A percentile compares a stretch with the other conserved stretches of the same genome.
Evolutionary conservation across 2,329 filamentous ascomycete species (phyloP).

Genomic region (Neopestalotiopsis clavispora): DNA sequence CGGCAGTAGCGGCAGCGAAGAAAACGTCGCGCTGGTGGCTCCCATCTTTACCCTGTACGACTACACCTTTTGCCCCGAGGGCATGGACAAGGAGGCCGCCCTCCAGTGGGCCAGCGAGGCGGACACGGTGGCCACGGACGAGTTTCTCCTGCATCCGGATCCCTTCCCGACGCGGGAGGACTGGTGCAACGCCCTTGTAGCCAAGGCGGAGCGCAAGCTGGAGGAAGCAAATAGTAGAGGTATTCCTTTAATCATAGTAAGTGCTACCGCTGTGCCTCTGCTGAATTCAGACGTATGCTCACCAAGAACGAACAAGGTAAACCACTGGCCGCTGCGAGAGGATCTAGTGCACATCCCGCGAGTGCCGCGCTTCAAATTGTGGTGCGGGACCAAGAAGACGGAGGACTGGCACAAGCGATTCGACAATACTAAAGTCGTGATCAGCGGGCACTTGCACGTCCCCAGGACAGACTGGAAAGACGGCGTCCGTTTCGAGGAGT

Average conservation of each 20-base stretch:
- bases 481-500: slow-evolving; percentile 43
- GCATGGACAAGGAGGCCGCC: slow-evolving; percentile 52
- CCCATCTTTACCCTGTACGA: slow-evolving; percentile 65
- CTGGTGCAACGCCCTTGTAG: slow-evolving; percentile 39
- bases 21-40: slow-evolving; percentile 50
- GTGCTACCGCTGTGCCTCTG: background rate
- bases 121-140: slow-evolving; percentile 42
- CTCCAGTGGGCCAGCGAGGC: slow-evolving; percentile 41
- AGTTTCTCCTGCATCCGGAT: slow-evolving; percentile 41
- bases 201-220: slow-evolving; percentile 33
- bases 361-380: slow-evolving; percentile 42
- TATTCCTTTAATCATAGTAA: slow-evolving; percentile 35
- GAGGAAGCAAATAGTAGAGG: slow-evolving; percentile 26
- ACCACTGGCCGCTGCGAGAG: slow-evolving; percentile 44
- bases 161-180: slow-evolving; percentile 38
- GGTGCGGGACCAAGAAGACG: slow-evolving; percentile 43
- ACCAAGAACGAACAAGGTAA: slow-evolving; percentile 19
- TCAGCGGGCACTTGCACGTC: slow-evolving; percentile 42
- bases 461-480: slow-evolving; percentile 44
- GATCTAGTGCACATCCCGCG: slow-evolving; percentile 39
- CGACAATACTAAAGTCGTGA: slow-evolving; percentile 38
- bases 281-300: background rate
- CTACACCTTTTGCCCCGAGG: slow-evolving; percentile 58
- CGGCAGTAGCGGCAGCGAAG: slow-evolving; percentile 38
- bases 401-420: slow-evolving; percentile 41